Base-by-base conservation (phyloP, 345 rosid genomes). In the Triadica sebifera region DNA sequence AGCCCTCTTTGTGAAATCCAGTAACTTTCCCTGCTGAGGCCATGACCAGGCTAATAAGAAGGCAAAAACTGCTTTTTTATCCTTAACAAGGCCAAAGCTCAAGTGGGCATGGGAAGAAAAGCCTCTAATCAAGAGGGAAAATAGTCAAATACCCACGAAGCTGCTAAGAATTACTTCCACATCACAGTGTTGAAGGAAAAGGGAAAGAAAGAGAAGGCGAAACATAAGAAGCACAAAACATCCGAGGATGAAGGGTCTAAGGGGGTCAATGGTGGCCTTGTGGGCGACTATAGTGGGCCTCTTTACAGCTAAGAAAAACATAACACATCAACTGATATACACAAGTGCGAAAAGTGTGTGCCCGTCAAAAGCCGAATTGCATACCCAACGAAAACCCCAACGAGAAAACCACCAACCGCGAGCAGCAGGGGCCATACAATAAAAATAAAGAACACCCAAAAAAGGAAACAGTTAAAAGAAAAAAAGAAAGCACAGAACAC, bases 11-110 rank as follows among this genome's bases (percentile, higher is more conserved):
- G 75, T 79, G 84, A 81, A 95, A 91, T 72, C 86, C 97, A 83
- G 87, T 84, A 78, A 87, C 87, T 88, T 90, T 95, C 51, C 87
- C 84, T 45, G 82, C 93, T 83, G 92, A 90, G 73, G 96, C 88
- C 99, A 95, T 93, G 78, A 62, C 67, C 61, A 61, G 7, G 65
- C 17, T 4, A 39, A 25, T 68, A 81, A 69, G 38, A 79, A 67
- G 47, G 37, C 70, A 50, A 80, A 38, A 13, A 75, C 77, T 47
- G 52, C 47, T 55, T 53, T 55, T 51, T 34, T 55, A 29, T 29
- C 83, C 60, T 56, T 60, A n/a, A 70, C 59, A 34, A 53, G 41
- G 34, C 37, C 12, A 39, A 82, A 72, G 41, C 80, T 70, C 73
- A 77, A 52, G 25, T 50, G 57, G 73, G 75, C 56, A 52, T 56